Evolutionary conservation across 805 yeast genomes (phyloP).

Genomic region (Metschnikowia matae): DNA sequence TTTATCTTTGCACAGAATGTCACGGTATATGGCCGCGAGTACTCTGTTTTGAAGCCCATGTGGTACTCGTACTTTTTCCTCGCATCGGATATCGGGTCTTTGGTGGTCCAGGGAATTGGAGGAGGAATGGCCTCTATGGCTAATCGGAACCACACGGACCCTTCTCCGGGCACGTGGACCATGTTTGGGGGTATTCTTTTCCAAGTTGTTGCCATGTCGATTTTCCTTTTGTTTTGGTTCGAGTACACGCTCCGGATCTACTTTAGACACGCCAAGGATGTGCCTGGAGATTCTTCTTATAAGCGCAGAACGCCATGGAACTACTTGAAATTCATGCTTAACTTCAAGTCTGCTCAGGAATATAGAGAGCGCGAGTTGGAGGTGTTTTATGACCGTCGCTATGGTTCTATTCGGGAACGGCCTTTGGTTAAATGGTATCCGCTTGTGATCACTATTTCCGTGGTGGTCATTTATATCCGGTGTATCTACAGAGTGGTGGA

Average conservation of each 20-base stretch:
- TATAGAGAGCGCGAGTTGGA: slow-evolving; percentile 27
- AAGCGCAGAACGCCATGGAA: slow-evolving; percentile 14
- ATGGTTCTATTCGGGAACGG: slow-evolving; percentile 21
- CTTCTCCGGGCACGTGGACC: slow-evolving; percentile 31
- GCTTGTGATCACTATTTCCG: slow-evolving; percentile 31
- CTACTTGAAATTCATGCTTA: slow-evolving; percentile 27
- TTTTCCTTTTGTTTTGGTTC: slow-evolving; percentile 34
- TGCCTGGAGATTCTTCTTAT: slow-evolving; percentile 12
- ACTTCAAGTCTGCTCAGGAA: slow-evolving; percentile 21
- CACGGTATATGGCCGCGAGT: slow-evolving; percentile 35
- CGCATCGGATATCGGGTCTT: slow-evolving; percentile 33
- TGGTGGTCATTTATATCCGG: slow-evolving; percentile 30
- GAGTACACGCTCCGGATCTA: slow-evolving; percentile 31
- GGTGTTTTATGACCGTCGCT: slow-evolving; percentile 26
- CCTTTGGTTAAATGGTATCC: slow-evolving; percentile 29
- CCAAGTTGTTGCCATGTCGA: slow-evolving; percentile 38
- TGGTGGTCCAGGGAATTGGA: slow-evolving; percentile 38
- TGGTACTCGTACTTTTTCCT: slow-evolving; percentile 43
- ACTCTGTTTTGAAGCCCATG: slow-evolving; percentile 37
- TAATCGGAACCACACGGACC: slow-evolving; percentile 17
- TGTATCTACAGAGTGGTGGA: slow-evolving; percentile 43
- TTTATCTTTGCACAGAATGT: slow-evolving; percentile 39
- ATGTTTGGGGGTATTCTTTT: slow-evolving; percentile 38
- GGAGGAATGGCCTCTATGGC: slow-evolving; percentile 36
- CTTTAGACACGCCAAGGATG: slow-evolving; percentile 22